Conservation (phyloP, 495 filamentous ascomycete genomes). For the Aspergillus olivimuriae region DNA sequence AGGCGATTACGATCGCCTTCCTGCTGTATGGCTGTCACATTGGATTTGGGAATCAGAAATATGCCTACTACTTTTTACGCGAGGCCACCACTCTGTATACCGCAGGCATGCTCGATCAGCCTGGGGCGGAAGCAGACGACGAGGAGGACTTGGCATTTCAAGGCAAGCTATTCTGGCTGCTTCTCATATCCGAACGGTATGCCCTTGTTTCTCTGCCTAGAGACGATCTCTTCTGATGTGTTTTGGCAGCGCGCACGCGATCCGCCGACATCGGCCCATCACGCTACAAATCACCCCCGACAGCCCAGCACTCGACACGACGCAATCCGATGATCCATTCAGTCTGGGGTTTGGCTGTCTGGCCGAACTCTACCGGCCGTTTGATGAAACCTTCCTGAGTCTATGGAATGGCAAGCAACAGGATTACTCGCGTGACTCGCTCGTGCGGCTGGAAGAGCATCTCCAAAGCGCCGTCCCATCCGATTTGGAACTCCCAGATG, state of each 20-base stretch:
- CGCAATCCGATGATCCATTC: constrained; percentile 19
- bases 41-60: constrained; percentile 62
- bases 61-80: constrained; percentile 67
- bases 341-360: constrained; percentile 53
- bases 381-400: constrained; percentile 62
- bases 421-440: constrained; percentile 51
- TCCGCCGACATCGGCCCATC: constrained; percentile 68
- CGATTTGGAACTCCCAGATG: constrained; percentile 56
- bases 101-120: constrained; percentile 34
- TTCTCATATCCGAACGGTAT: constrained; percentile 66
- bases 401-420: constrained; percentile 66
- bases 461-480: constrained; percentile 57
- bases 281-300: constrained; percentile 59
- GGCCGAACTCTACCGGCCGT: constrained; percentile 62
- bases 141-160: constrained; percentile 7
- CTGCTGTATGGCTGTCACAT: constrained; percentile 68
- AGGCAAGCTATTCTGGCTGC: constrained; percentile 62
- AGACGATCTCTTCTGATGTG: constrained; percentile 1
- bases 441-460: constrained; percentile 57
- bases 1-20: constrained; percentile 61
- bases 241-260: constrained; percentile 59
- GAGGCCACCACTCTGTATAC: constrained; percentile 59
- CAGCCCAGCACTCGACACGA: constrained; percentile 50
- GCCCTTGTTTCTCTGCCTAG: not conserved
- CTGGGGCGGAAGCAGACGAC: constrained; percentile 14